A percentile compares a stretch with the other conserved stretches of the same genome.
Conservation (phyloP, 2,329 filamentous ascomycete genomes). For the Didymella arachidicola region DNA sequence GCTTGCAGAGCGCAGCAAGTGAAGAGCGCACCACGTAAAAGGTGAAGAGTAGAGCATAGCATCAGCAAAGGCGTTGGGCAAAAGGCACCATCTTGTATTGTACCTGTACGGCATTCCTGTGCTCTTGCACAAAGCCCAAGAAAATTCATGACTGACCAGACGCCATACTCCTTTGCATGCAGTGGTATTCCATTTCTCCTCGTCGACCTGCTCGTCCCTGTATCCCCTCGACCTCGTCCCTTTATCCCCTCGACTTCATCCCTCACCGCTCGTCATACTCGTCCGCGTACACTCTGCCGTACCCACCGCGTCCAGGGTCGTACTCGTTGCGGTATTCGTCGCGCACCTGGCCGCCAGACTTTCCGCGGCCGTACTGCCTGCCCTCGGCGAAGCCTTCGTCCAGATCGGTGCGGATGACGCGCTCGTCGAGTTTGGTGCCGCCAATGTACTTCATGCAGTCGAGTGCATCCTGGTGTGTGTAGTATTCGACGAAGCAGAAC, state of each 20-base stretch:
- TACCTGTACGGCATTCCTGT: slow-evolving; percentile 21
- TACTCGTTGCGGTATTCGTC: slow-evolving; percentile 98
- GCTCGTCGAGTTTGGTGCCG: slow-evolving; percentile 96
- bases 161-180: slow-evolving; percentile 32
- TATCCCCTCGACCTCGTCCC: no score
- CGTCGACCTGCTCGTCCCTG: no score
- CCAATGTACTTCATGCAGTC: slow-evolving; percentile 99
- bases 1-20: slow-evolving; percentile 39
- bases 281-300: slow-evolving; percentile 70
- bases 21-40: no score
- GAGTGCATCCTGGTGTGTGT: slow-evolving; percentile 94
- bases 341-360: slow-evolving; percentile 94
- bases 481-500: slow-evolving; percentile 99
- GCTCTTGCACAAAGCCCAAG: slow-evolving; percentile 10
- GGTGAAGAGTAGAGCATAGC: no score
- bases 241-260: no score
- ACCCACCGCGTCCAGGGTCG: slow-evolving; percentile 90
- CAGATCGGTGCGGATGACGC: slow-evolving; percentile 92
- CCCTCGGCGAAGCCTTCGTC: slow-evolving; percentile 97
- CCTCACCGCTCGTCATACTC: slow-evolving; percentile 42
- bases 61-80: slow-evolving; percentile 14
- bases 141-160: slow-evolving; percentile 11
- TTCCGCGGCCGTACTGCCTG: slow-evolving; percentile 92
- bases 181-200: no score
- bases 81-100: slow-evolving; percentile 10